phyloP scores from a whole-genome alignment of 768 basidiomycete genomes.

The Candolleomyces aberdarensis region DNA sequence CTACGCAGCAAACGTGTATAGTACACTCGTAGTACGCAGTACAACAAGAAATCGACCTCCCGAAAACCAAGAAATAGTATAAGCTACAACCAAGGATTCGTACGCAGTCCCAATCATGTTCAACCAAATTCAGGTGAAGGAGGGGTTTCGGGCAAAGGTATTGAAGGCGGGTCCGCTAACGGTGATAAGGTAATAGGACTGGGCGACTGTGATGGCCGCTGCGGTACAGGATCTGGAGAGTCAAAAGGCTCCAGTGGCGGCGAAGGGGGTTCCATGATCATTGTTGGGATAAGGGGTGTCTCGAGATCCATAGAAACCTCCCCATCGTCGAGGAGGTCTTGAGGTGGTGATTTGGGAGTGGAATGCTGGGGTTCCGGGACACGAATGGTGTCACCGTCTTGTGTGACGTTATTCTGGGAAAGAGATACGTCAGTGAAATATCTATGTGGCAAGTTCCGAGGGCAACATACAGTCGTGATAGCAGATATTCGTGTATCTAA shows the following conservation, averaged over 20 bases:
- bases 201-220: not conserved
- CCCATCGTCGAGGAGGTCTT: constrained; percentile 30
- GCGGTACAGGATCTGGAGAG: not conserved
- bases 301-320: constrained; percentile 52
- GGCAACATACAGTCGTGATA: not conserved
- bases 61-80: no score
- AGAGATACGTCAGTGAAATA: not conserved
- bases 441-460: not conserved
- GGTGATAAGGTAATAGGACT: not conserved
- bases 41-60: no score
- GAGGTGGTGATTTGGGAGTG: not conserved
- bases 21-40: no score
- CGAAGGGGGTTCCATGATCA: constrained; percentile 1
- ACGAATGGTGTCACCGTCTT: not conserved
- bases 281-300: constrained; percentile 42
- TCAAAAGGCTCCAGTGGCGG: not conserved
- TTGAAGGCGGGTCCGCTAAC: not conserved
- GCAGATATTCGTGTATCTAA: not conserved
- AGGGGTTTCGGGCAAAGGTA: not conserved
- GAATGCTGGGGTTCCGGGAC: not conserved
- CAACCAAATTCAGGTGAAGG: no score
- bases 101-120: no score
- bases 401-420: not conserved
- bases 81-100: no score
- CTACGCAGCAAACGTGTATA: no score